Base-by-base conservation (phyloP, 106 monocot genomes). In the Dendrobium nobile region DNA sequence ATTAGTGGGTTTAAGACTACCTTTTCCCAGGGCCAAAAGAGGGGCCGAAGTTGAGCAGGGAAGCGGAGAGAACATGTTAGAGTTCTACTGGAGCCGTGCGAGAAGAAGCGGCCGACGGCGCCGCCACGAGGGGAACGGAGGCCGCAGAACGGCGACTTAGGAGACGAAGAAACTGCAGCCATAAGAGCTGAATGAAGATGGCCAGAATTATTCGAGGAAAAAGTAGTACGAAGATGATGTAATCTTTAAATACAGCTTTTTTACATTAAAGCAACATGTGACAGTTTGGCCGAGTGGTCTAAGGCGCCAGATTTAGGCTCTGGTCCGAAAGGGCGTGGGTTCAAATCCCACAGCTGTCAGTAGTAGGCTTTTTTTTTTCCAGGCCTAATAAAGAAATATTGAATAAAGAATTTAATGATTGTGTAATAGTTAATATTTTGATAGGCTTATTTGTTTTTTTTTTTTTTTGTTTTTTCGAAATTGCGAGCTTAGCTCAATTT, bases 261-360 rank as follows among this genome's bases (percentile, higher is more conserved):
- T 48, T 48, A 9, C 11, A 0, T 0, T 64, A 20, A 22, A 11
- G 15, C 0, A 10, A 15, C 13, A 51, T 11, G 0, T 47, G 87
- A 90, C 80, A 73, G 87, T 87, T 90, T 90, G 85, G 85, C 90
- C 89, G 89, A 90, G 87, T 98, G 98, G 98, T 98, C 98, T 92
- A 98, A 95, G 94, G 98, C 94, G 98, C 94, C 92, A 95, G 98
- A 92, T 98, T 98, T 95, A 98, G 98, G 95, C 95, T 98, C 98
- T 98, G 89, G 98, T 98, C 95, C 98, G 94, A 82, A 92, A 98
- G 94, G 98, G 98, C 94, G 98, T 98, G 98, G 94, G 94, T 98
- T 98, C 94, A 98, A 98, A 98, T 98, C 98, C 98, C 98, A 94
- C 97, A 89, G 89, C 89, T 82, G 84, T 89, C 87, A n/a, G n/a